phyloP scores from a whole-genome alignment of 169 alveolate species.

The Miamiensis avidus region DNA sequence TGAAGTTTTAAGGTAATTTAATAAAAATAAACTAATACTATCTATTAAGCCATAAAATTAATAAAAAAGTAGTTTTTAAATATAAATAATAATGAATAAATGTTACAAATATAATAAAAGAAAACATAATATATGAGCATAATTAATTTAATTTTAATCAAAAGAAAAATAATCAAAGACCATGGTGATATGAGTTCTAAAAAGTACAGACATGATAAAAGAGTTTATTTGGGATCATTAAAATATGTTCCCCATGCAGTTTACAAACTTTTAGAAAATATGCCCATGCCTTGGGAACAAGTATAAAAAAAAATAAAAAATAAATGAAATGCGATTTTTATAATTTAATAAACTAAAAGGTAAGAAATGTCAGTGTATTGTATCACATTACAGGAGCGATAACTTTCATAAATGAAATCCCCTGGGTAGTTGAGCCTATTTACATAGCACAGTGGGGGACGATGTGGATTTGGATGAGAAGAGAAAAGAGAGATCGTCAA shows the following conservation, averaged over 20 bases:
- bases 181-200: constrained; percentile 98
- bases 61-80: too few relatives aligned
- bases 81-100: too few relatives aligned
- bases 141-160: background rate
- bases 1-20: constrained; percentile 93
- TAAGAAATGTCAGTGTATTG: constrained; percentile 94
- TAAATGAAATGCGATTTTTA: background rate
- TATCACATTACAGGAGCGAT: constrained; percentile 99
- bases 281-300: constrained; percentile 99
- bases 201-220: constrained; percentile 97
- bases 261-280: constrained; percentile 97
- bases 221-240: constrained; percentile 97
- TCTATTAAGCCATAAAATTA: too few relatives aligned
- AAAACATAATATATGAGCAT: background rate
- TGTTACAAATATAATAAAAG: background rate
- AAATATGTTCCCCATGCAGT: constrained; percentile 99
- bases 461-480: constrained; percentile 99
- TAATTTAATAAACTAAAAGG: background rate
- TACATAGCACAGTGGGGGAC: constrained; percentile 99
- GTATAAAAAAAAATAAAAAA: constrained; percentile 28
- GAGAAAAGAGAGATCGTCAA: constrained; percentile 98
- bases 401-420: constrained; percentile 98
- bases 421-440: constrained; percentile 99
- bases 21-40: background rate
- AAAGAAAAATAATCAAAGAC: constrained; percentile 94